A percentile compares a stretch with the other conserved stretches of the same genome.
phyloP scores from a whole-genome alignment of 192 early-diverging fungal species.

The Coemansia sp. region DNA sequence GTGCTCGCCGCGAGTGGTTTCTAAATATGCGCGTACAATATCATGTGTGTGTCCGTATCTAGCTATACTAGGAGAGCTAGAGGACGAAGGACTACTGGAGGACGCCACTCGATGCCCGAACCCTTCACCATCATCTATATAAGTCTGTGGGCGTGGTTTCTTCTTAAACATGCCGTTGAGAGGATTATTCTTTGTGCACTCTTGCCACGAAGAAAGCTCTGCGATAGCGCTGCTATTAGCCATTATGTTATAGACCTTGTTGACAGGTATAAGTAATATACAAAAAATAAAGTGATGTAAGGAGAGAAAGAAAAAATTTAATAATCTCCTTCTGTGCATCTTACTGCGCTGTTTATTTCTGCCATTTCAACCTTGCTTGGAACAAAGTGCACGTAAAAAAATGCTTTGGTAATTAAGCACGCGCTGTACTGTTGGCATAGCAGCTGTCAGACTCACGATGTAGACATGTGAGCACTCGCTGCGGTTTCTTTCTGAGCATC shows the following conservation, averaged over 20 bases:
- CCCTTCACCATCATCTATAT: constrained; percentile 8
- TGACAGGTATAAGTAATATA: not conserved
- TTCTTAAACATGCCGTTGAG: constrained; percentile 13
- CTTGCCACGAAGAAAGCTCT: constrained; percentile 20
- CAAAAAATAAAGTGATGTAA: not conserved
- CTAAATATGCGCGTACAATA: constrained; percentile 15
- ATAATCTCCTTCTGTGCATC: not conserved
- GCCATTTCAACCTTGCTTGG: not conserved
- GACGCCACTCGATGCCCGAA: not conserved
- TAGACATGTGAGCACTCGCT: not conserved
- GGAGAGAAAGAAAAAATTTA: not conserved
- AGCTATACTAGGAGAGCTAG: not conserved
- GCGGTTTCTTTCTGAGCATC: not conserved
- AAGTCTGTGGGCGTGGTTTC: not conserved
- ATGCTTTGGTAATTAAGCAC: constrained; percentile 6
- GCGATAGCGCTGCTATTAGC: constrained; percentile 34
- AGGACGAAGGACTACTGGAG: constrained; percentile 1
- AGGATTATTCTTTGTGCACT: constrained; percentile 14
- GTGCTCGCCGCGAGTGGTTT: constrained; percentile 13
- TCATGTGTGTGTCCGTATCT: constrained; percentile 15
- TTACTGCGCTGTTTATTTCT: not conserved
- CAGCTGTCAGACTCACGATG: constrained; percentile 1
- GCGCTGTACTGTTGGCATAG: not conserved
- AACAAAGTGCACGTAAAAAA: not conserved
- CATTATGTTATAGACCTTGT: not conserved